These are phyloP conservation scores for Blastomyces parvus DNA, from an alignment of 2,329 filamentous ascomycete species.

Conservation along the genomic window DNA sequence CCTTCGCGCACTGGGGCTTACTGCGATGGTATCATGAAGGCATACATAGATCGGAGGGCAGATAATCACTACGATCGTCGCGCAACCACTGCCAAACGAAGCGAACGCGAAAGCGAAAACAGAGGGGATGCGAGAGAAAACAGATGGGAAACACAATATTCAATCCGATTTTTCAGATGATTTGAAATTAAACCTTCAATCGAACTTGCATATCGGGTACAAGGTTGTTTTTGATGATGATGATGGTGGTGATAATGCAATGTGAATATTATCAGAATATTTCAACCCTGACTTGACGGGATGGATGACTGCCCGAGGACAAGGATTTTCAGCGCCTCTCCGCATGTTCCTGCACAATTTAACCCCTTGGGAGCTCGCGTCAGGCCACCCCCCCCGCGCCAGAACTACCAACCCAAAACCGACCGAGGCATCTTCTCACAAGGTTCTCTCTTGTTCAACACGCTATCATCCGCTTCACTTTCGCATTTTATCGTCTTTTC, in stretches of 20 bases:
- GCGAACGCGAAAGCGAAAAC: background rate
- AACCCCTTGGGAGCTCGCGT: too few relatives aligned
- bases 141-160: background rate
- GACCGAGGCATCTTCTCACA: too few relatives aligned
- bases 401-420: background rate
- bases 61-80: background rate
- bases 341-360: background rate
- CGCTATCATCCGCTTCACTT: background rate
- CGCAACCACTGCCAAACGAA: background rate
- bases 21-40: background rate
- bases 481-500: background rate
- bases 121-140: background rate
- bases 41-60: background rate
- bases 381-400: too few relatives aligned
- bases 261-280: too few relatives aligned
- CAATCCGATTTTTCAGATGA: background rate
- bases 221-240: background rate
- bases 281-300: too few relatives aligned
- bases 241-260: background rate
- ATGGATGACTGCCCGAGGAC: background rate
- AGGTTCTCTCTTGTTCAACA: too few relatives aligned
- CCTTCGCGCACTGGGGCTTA: background rate
- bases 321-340: too few relatives aligned
- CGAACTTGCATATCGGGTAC: background rate
- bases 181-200: background rate